phyloP scores from a whole-genome alignment of 805 yeast species.

The Candida parachauliodes region DNA sequence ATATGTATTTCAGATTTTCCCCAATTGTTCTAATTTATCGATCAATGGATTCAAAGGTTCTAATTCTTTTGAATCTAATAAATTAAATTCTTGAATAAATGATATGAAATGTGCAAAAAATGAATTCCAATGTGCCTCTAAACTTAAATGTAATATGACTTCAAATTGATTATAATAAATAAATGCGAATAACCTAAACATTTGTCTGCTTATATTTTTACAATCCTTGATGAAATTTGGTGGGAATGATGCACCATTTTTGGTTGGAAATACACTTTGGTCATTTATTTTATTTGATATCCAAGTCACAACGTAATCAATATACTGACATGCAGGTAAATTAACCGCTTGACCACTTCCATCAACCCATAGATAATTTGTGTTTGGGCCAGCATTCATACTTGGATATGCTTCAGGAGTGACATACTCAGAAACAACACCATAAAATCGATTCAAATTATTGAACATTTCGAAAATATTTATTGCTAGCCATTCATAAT shows the following conservation, averaged over 20 bases:
- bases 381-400: slow-evolving; percentile 93
- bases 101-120: slow-evolving; percentile 92
- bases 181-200: slow-evolving; percentile 95
- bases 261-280: slow-evolving; percentile 87
- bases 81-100: slow-evolving; percentile 76
- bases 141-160: slow-evolving; percentile 80
- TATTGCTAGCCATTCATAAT: slow-evolving; percentile 93
- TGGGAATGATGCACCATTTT: slow-evolving; percentile 85
- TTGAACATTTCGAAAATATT: slow-evolving; percentile 87
- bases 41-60: slow-evolving; percentile 76
- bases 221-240: slow-evolving; percentile 78
- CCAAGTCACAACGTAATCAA: slow-evolving; percentile 90
- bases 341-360: slow-evolving; percentile 71
- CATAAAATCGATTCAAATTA: slow-evolving; percentile 82
- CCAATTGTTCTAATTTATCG: slow-evolving; percentile 78
- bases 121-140: slow-evolving; percentile 98
- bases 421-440: slow-evolving; percentile 85
- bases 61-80: slow-evolving; percentile 75
- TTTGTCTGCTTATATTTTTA: slow-evolving; percentile 82
- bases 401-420: slow-evolving; percentile 87
- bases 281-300: slow-evolving; percentile 84
- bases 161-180: slow-evolving; percentile 94
- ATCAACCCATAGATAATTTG: slow-evolving; percentile 90
- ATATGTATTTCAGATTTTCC: no score
- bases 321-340: slow-evolving; percentile 89